Conservation (phyloP, 2,329 filamentous ascomycete species). For the Trichoderma aggressivum region DNA sequence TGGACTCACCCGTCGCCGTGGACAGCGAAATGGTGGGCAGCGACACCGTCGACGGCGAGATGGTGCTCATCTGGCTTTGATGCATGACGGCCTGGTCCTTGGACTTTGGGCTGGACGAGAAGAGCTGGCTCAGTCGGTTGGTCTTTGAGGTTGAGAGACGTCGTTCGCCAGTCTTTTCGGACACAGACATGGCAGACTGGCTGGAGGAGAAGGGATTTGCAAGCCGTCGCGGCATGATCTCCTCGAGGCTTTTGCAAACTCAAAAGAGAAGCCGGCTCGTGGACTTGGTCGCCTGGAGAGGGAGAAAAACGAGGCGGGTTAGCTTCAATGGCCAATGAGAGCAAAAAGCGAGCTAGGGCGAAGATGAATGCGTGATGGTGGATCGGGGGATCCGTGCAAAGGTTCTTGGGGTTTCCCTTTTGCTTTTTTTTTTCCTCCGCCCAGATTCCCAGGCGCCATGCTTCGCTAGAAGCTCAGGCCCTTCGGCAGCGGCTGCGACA, state of each 20-base stretch:
- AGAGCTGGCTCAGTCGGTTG: constrained; percentile 78
- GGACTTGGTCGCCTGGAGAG: neutral
- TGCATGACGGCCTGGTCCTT: constrained; percentile 67
- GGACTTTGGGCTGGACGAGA: constrained; percentile 74
- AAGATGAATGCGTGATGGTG: constrained; percentile 5
- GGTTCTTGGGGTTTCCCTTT: neutral
- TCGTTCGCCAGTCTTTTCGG: constrained; percentile 53
- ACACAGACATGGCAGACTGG: constrained; percentile 45
- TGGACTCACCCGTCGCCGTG: constrained; percentile 60
- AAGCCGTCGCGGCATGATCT: constrained; percentile 56
- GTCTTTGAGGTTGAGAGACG: constrained; percentile 63
- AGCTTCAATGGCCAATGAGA: constrained; percentile 2
- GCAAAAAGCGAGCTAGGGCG: neutral
- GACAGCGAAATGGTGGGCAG: constrained; percentile 91
- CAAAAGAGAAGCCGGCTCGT: neutral
- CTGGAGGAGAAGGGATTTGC: constrained; percentile 52
- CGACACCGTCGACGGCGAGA: constrained; percentile 69
- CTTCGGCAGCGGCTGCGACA: neutral
- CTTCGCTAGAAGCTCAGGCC: neutral
- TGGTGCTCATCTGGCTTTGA: constrained; percentile 54
- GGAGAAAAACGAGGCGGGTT: neutral
- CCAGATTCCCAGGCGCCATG: neutral
- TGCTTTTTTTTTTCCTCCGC: neutral
- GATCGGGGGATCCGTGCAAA: neutral
- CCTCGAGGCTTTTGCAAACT: constrained; percentile 21